phyloP scores from a whole-genome alignment of 2,329 filamentous ascomycete genomes.

The Claviceps sp. region DNA sequence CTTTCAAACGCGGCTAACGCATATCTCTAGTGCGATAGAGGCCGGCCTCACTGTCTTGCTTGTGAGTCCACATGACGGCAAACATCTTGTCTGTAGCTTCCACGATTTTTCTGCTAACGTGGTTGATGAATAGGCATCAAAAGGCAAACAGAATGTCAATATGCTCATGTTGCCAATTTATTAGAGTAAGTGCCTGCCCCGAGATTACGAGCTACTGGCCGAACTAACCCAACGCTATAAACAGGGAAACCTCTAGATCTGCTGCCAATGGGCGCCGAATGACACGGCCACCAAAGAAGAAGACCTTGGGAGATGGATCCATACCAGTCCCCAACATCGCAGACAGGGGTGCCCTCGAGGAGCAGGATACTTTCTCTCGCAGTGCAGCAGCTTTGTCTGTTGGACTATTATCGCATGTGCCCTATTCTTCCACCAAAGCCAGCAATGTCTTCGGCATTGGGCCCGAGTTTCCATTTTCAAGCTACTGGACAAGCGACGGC shows the following conservation, averaged over 20 bases:
- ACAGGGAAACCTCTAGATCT: slow-evolving; percentile 46
- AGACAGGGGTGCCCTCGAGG: slow-evolving; percentile 35
- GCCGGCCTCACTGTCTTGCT: slow-evolving; percentile 53
- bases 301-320: slow-evolving; percentile 23
- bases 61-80: slow-evolving; percentile 30
- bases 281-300: slow-evolving; percentile 45
- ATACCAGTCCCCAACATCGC: slow-evolving; percentile 40
- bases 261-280: slow-evolving; percentile 40
- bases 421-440: slow-evolving; percentile 55
- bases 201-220: slow-evolving; percentile 3
- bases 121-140: slow-evolving; percentile 49
- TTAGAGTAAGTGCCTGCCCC: slow-evolving; percentile 48
- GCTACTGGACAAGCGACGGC: slow-evolving; percentile 73
- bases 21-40: slow-evolving; percentile 53
- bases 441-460: slow-evolving; percentile 74
- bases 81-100: not conserved
- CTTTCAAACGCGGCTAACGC: not conserved
- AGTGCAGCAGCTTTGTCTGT: slow-evolving; percentile 42
- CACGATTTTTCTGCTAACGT: slow-evolving; percentile 6
- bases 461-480: slow-evolving; percentile 65
- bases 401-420: slow-evolving; percentile 57
- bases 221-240: not conserved
- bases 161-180: slow-evolving; percentile 63
- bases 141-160: slow-evolving; percentile 60
- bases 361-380: slow-evolving; percentile 30